Evolutionary conservation across 208 protist species (phyloP).

Genomic region (Trypanosoma rangeli): DNA sequence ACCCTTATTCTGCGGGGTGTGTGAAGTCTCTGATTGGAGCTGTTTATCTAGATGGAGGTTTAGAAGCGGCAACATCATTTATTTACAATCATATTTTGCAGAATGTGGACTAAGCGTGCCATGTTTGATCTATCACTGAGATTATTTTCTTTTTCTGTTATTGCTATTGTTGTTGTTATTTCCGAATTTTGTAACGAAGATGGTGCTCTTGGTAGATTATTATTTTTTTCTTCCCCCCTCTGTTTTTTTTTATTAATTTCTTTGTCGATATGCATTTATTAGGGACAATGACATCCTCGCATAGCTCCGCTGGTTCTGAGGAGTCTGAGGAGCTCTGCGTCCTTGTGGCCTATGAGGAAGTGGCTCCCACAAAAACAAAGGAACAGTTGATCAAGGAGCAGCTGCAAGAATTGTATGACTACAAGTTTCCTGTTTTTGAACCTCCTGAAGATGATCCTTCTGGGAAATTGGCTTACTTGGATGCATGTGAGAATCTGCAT

Average conservation of each 20-base stretch:
- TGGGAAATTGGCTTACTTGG: slow-evolving; percentile 62
- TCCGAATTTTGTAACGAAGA: background rate
- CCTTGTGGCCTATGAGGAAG: slow-evolving; percentile 67
- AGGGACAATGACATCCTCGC: slow-evolving; percentile 6
- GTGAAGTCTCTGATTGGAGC: slow-evolving; percentile 73
- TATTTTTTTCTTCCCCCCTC: slow-evolving; percentile 11
- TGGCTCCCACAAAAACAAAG: slow-evolving; percentile 54
- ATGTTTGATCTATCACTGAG: slow-evolving; percentile 7
- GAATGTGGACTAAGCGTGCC: slow-evolving; percentile 22
- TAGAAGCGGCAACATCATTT: slow-evolving; percentile 53
- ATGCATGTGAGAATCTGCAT: slow-evolving; percentile 52
- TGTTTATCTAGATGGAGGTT: slow-evolving; percentile 69
- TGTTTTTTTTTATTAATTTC: slow-evolving; percentile 15
- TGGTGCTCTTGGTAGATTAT: background rate
- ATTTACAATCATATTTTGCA: slow-evolving; percentile 54
- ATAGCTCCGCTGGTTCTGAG: background rate
- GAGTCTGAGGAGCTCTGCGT: slow-evolving; percentile 31
- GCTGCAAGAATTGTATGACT: slow-evolving; percentile 49
- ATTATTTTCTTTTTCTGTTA: background rate
- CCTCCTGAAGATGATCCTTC: slow-evolving; percentile 68
- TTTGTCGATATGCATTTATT: slow-evolving; percentile 11
- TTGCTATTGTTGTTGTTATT: slow-evolving; percentile 2
- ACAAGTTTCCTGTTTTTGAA: slow-evolving; percentile 46
- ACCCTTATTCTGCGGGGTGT: slow-evolving; percentile 66
- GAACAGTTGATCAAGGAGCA: slow-evolving; percentile 69